Base-by-base conservation (phyloP, 2,329 filamentous ascomycete species). In the Talaromyces sp. region DNA sequence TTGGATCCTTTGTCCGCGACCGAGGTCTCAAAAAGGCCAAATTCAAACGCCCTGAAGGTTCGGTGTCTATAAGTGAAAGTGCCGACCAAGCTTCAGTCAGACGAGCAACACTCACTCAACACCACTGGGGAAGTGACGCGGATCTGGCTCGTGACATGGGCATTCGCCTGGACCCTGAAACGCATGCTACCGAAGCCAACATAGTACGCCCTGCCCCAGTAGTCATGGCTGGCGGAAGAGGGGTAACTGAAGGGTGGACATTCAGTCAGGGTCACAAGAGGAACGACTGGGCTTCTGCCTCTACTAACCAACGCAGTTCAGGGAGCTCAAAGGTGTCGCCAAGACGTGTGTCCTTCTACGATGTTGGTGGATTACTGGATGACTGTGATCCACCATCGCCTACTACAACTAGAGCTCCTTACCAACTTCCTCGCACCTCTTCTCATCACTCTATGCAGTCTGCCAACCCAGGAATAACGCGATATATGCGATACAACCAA, bases 1-100 rank as follows among this genome's bases (percentile, higher is more conserved):
- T 99, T 2, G 93, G 93, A 13, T 96, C 93, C 0, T 98, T 98
- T 70, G 86, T 98, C 29, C 86, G 93, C 14, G 93, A 98, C 72
- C 85, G 91, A 58, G 95, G 95, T 27, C 80, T 92, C 46, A 98
- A 98, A 81, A 96, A 96, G 76, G 83, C 84, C 60, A 95, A 91
- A 71, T 97, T 90, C 77, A 88, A 88, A 55, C 71, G 67, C 71
- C 66, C 58, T 2, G 53, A 67, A 21, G 73, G 66, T 7, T 77
- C 70, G 14, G 29, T 61, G 26, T 85, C 81, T 17, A 77, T 81
- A 3, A 78, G 75, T 43, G 82, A 85, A 64, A 74, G 73, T 59
- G 69, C 78, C 59, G 74, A 76, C 43, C 69, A 73, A 54, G 74
- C 71, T 57, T 74, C 69, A 49, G 65, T 72, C 2, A 71, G 76